These are phyloP conservation scores for Buxus sempervirens DNA, from an alignment of 164 flowering plant genomes.

Conservation along the genomic window DNA sequence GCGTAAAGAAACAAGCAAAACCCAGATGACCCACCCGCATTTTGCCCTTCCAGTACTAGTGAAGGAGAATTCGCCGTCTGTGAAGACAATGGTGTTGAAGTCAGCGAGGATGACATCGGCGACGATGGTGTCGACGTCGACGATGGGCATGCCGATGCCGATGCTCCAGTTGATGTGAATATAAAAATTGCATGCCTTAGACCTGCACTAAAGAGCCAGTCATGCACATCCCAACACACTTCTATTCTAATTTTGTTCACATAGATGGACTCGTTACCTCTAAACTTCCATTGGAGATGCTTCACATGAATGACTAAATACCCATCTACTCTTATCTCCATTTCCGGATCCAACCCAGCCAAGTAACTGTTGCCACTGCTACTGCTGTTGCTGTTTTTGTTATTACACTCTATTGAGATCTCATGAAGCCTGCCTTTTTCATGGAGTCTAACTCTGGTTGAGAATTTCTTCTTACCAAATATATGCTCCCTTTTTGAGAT, in stretches of 20 bases:
- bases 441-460: slow-evolving; percentile 48
- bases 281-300: background rate
- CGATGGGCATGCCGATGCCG: slow-evolving; percentile 14
- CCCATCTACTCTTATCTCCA: slow-evolving; percentile 20
- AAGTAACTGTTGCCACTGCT: background rate
- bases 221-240: slow-evolving; percentile 72
- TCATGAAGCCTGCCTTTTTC: slow-evolving; percentile 54
- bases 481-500: slow-evolving; percentile 59
- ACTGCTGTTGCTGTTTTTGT: slow-evolving; percentile 5
- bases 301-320: background rate
- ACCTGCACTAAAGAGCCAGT: background rate
- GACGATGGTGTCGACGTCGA: background rate
- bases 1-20: slow-evolving; percentile 71
- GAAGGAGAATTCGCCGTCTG: background rate
- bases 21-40: slow-evolving; percentile 36
- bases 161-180: slow-evolving; percentile 43
- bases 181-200: slow-evolving; percentile 38
- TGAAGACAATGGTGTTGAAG: background rate
- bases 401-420: slow-evolving; percentile 56
- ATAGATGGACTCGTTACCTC: background rate
- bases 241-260: slow-evolving; percentile 42
- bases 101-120: background rate
- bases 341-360: slow-evolving; percentile 41
- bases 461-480: slow-evolving; percentile 57
- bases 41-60: background rate